Base-by-base conservation (phyloP, 352 stramenopile species). In the Globisporangium nunn region DNA sequence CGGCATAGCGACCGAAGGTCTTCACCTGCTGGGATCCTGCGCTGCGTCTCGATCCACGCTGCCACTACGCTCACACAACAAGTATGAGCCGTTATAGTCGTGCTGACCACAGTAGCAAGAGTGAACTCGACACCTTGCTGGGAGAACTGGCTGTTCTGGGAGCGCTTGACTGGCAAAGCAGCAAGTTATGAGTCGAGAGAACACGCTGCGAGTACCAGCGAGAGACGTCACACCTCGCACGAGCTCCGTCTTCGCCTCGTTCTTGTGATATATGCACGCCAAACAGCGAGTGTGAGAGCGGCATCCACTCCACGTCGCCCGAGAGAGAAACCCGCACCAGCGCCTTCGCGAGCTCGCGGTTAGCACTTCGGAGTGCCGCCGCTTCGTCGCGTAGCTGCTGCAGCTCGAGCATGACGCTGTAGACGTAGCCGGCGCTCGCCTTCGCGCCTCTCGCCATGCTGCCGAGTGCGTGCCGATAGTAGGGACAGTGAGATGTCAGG, bases 371-470 rank as follows among this genome's bases (percentile, higher is more conserved):
- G 7, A 86, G 65, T 47, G 56, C 64, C 14, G 41, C 54, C 3
- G 71, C 67, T 45, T 85, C 70, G 15, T 71, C 66, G 33, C 78
- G 74, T 29, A 91, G 55, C 52, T 71, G 67, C 48, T 84, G 67
- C 50, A 86, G 54, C 62, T 91, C 81, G 49, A 87, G 70, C 61
- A 88, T 78, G 52, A 86, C 64, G 58, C 75, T 63, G 51, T 86
- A 81, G 44, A 81, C 66, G 47, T 75, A 80, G 29, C 71, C 67
- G 39, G 69, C 63, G 63, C 71, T 80, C 50, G 54, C 56, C 48
- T 62, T 73, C 52, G 39, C 49, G 33, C 54, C 43, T 40, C 68
- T 62, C 28, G 52, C 56, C 70, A 77, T 81, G 31, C n/a, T 18
- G 31, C 12, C 18, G 40, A 17, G n/a, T 23, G 23, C 23, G 23